These are phyloP conservation scores for Trichomonas gallinae DNA, from an alignment of 208 protist genomes.

Conservation along the genomic window DNA sequence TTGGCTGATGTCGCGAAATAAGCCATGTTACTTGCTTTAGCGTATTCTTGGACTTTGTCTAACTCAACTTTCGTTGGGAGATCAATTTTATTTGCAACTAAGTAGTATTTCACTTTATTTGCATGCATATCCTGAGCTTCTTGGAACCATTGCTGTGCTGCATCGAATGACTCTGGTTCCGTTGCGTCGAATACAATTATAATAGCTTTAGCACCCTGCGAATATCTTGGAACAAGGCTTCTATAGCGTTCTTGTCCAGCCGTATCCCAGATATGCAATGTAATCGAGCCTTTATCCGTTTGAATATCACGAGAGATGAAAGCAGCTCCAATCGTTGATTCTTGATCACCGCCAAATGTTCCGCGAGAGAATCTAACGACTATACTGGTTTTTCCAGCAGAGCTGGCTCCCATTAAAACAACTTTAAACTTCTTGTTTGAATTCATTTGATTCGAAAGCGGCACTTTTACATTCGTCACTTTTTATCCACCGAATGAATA, in stretches of 20 bases:
- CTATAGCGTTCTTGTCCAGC: conserved; percentile 22
- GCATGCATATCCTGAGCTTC: background rate
- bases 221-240: background rate
- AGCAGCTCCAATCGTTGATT: conserved; percentile 18
- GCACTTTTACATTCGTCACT: too few relatives aligned
- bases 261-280: conserved; percentile 22
- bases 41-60: background rate
- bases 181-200: conserved; percentile 15
- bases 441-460: background rate
- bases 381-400: background rate
- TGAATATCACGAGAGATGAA: background rate
- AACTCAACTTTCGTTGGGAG: background rate
- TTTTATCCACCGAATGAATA: too few relatives aligned
- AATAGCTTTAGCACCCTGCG: background rate
- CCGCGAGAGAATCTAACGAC: background rate
- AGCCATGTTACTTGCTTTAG: background rate
- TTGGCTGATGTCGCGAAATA: background rate
- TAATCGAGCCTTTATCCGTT: background rate
- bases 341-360: background rate
- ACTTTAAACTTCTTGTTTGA: conserved; percentile 1
- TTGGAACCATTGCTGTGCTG: background rate
- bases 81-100: conserved; percentile 4
- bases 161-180: background rate
- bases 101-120: background rate
- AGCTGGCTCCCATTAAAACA: background rate